These are phyloP conservation scores for Echinosophora koreensis DNA, from an alignment of 306 rosid genomes.

Conservation along the genomic window DNA sequence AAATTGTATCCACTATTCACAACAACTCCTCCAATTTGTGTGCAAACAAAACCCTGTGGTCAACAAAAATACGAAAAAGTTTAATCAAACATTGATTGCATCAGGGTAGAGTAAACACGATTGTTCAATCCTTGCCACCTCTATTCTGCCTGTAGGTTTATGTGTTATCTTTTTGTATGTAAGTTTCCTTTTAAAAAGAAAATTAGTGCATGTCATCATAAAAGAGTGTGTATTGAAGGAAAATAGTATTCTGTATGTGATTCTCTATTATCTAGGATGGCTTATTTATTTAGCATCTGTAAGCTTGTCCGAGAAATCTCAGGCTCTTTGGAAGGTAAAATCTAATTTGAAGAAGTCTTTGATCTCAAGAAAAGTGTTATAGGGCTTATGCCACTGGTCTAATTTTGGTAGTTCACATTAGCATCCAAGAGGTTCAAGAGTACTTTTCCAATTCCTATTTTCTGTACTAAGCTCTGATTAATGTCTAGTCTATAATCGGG, in stretches of 20 bases:
- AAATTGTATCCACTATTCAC: too few species aligned
- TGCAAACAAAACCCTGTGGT: too few species aligned
- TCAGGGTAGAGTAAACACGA: background rate
- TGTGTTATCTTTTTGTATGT: background rate
- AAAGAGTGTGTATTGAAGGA: background rate
- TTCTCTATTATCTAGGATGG: background rate
- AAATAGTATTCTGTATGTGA: background rate
- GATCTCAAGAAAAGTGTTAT: background rate
- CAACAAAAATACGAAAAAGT: too few species aligned
- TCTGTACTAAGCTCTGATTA: background rate
- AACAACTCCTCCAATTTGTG: too few species aligned
- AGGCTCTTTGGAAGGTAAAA: background rate
- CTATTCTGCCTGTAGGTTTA: background rate
- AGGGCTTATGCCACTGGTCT: background rate
- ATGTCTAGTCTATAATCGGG: background rate
- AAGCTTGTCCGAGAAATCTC: background rate
- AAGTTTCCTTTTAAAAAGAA: background rate
- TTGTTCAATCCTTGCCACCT: conserved; percentile 6
- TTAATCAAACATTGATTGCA: background rate
- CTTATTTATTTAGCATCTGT: background rate
- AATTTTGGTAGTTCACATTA: background rate
- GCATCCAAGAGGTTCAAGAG: background rate
- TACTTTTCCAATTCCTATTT: background rate
- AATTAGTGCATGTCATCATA: background rate
- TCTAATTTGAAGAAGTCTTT: background rate